Evolutionary conservation across 805 yeast genomes (phyloP), one percentile per base, ranked within the genome.

Genomic region (Groenewaldozyma salmanticensis): DNA sequence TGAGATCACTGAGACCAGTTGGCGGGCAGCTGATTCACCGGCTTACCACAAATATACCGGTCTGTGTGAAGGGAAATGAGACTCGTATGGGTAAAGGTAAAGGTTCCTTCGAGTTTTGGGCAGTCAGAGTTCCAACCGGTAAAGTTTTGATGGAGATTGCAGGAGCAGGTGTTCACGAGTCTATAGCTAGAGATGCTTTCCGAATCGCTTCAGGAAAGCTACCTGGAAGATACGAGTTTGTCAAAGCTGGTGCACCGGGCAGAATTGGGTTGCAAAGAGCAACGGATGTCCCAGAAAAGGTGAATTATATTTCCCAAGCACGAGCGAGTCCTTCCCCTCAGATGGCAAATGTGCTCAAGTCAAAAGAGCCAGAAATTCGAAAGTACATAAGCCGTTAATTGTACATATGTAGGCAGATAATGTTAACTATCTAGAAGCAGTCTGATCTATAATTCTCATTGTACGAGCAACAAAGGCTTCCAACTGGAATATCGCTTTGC

Each of bases 21-120:
- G 56, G 60, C 36, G 76, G 77, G 16, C 66, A 73, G 51, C 67
- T 87, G 40, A 79, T 81, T 72, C 79, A 90, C 52, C 75, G 97
- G 58, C 69, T 88, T 42, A 76, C 79, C 38, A 81, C 95, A 18
- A 81, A 83, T 59, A 73, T 86, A 40, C 92, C 97, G 0, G 94
- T 92, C 9, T 87, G 96, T 64, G 77, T 84, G 47, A 92, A 92
- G 67, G 98, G 98, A 67, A 92, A 92, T 62, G 96, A 92, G 61
- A 86, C 96, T 7, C 92, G 98, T 79, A 92, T 92, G 98, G 98
- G 98, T 70, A 92, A 92, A 64, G 98, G 98, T 68, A 92, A 92
- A 65, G 98, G 98, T 65, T 81, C 88, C 0, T 90, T 92, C 59
- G 95, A 86, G 55, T 92, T 86, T 67, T 92, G 97, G 97, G 94